Conservation (phyloP, 768 basidiomycete species). For the Fibroporia radiculosa region DNA sequence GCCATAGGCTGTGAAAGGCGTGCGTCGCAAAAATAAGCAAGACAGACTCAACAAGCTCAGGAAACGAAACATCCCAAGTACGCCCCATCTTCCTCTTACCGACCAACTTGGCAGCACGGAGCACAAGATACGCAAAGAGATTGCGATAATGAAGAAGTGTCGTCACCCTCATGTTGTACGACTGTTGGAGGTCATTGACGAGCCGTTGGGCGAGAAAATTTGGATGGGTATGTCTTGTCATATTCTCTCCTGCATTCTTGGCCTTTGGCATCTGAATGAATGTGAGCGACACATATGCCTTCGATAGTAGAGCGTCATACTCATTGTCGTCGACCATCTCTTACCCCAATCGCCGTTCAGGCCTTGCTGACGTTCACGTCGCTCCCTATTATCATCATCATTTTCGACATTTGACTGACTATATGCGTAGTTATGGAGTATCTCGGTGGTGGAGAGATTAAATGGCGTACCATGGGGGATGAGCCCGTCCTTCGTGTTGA, state of each 20-base stretch:
- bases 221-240: constrained; percentile 73
- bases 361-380: too few relatives aligned
- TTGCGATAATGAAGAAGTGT: constrained; percentile 98
- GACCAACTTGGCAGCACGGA: constrained; percentile 68
- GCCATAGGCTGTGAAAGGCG: constrained; percentile 70
- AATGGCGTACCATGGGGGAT: constrained; percentile 64
- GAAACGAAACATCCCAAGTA: constrained; percentile 35
- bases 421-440: constrained; percentile 80
- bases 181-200: constrained; percentile 92
- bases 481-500: constrained; percentile 74
- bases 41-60: constrained; percentile 46
- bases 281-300: neutral
- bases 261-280: neutral
- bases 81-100: constrained; percentile 47
- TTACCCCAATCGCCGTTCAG: neutral
- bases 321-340: neutral
- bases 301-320: neutral
- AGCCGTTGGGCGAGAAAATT: constrained; percentile 77
- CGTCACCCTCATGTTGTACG: constrained; percentile 84
- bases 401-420: neutral
- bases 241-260: neutral
- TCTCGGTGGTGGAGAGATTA: constrained; percentile 90
- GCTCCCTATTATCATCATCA: too few relatives aligned
- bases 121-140: constrained; percentile 84
- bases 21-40: constrained; percentile 63